phyloP scores from a whole-genome alignment of 768 basidiomycete genomes.

The Clathrus columnatus region DNA sequence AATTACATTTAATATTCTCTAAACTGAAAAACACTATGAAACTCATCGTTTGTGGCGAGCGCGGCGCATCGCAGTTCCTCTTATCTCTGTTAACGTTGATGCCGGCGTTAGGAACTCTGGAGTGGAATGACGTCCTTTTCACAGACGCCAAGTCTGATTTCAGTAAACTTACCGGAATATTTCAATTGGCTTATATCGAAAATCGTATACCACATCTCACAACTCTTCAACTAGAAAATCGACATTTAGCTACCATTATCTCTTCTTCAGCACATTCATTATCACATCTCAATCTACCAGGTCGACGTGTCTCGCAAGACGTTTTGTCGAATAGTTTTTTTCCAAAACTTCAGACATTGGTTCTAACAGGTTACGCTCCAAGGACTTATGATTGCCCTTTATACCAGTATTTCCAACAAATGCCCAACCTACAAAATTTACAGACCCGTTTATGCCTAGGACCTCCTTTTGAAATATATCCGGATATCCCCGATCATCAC shows the following conservation, averaged over 20 bases:
- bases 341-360: neutral
- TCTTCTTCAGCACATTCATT: neutral
- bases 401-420: neutral
- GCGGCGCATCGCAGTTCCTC: neutral
- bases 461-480: neutral
- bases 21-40: neutral
- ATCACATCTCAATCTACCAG: neutral
- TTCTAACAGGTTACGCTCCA: neutral
- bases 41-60: neutral
- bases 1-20: neutral
- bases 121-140: neutral
- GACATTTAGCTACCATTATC: neutral
- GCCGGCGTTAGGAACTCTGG: neutral
- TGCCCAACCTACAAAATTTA: neutral
- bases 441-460: neutral
- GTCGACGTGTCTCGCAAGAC: neutral
- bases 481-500: neutral
- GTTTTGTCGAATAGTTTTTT: neutral
- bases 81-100: neutral
- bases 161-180: neutral
- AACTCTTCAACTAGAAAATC: neutral
- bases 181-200: neutral
- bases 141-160: neutral
- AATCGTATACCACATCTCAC: neutral
- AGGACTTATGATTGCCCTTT: neutral